Evolutionary conservation across 495 filamentous ascomycete genomes (phyloP), one percentile per base, ranked within the genome.

Genomic region (Talaromyces borbonicus): DNA sequence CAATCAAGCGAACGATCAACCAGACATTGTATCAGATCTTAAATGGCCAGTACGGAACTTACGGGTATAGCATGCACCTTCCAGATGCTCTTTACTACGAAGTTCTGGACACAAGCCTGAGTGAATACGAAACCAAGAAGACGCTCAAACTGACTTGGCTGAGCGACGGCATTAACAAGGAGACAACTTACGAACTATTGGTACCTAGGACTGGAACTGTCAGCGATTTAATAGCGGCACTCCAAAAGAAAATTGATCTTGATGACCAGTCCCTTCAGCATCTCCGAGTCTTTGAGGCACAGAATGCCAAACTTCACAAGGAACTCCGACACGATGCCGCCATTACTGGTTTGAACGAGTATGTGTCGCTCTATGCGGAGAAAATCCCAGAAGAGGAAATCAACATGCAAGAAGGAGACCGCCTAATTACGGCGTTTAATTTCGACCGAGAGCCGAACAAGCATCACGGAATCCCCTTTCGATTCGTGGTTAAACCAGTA

Each of bases 111-210:
- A 88, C 94, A 67, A 94, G 86, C 49, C 66, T 99, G 38, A 87
- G 84, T 40, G 93, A 99, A 58, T 72, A 88, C 27, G 93, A 99
- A 53, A 90, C 83, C 23, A 90, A 92, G 66, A 95, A 90, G 62
- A 73, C 60, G 46, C 62, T 95, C 50, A 88, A 84, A 57, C 65
- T 99, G 31, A 84, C 73, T 5, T 87, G 83, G 78, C 71, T 99
- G 30, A 83, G 80, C 19, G 93, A 99, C 47, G 92, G 93, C 19
- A 84, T 95, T 49, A 73, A 77, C 4, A 97, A 95, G 69, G 87
- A 94, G 79, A 85, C 95, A 50, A 61, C 68, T 4, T 77, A 75
- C 46, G 89, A 95, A 49, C 61, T 96, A 22, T 72, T 97, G 32
- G 86, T 95, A 19, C 78, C 84, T 44, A 93, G 92, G 56, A 83